These are phyloP conservation scores for Cetradonia linearis DNA, from an alignment of 495 filamentous ascomycete genomes.

Conservation along the genomic window DNA sequence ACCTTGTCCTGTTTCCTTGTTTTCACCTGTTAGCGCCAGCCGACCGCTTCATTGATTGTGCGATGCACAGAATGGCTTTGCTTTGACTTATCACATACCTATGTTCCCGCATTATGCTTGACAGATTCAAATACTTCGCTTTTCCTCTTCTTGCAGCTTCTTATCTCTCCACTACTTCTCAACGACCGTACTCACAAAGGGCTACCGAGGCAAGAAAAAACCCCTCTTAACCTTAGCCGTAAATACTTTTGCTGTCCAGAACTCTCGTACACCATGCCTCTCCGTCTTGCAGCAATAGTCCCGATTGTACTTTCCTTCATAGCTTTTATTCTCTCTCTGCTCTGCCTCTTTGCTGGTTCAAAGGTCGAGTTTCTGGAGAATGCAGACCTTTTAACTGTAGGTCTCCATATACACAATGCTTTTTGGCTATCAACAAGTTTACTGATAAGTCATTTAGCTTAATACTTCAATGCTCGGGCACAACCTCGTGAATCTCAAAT, in stretches of 20 bases:
- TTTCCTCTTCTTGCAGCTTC: background rate
- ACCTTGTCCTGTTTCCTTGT: background rate
- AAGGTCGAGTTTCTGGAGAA: constrained; percentile 46
- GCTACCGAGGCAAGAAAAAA: background rate
- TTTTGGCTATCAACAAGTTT: background rate
- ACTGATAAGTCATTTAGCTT: constrained; percentile 51
- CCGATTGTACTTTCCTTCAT: constrained; percentile 26
- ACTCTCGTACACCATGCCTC: background rate
- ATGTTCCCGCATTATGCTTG: background rate
- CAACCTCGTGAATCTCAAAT: constrained; percentile 32
- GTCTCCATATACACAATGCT: background rate
- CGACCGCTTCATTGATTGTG: background rate
- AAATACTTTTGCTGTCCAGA: constrained; percentile 12
- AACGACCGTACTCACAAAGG: background rate
- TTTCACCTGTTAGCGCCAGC: background rate
- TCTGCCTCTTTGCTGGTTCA: constrained; percentile 62
- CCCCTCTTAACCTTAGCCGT: background rate
- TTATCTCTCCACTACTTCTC: background rate
- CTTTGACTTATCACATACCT: background rate
- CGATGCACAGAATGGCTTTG: background rate
- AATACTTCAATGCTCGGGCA: constrained; percentile 55
- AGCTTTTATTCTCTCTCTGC: constrained; percentile 56
- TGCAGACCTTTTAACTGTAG: constrained; percentile 39
- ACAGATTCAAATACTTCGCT: background rate
- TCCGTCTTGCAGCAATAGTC: constrained; percentile 7